phyloP scores from a whole-genome alignment of 495 filamentous ascomycete species.

The Trichoderma reesei region DNA sequence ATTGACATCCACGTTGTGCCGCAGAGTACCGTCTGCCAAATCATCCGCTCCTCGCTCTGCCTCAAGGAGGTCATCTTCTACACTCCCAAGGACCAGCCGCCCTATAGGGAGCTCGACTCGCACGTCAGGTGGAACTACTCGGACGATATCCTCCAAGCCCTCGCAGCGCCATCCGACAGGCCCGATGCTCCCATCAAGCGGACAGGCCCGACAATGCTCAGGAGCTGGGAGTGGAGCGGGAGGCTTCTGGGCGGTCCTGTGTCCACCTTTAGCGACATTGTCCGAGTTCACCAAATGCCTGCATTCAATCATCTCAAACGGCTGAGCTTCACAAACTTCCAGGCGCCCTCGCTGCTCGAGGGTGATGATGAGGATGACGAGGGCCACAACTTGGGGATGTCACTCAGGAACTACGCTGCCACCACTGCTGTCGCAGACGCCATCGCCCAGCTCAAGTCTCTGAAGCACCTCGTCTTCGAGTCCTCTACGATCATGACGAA shows the following conservation, averaged over 20 bases:
- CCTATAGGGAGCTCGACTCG: conserved; percentile 39
- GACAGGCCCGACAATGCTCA: conserved; percentile 31
- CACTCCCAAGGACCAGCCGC: conserved; percentile 43
- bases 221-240: conserved; percentile 70
- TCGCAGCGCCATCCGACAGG: conserved; percentile 30
- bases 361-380: not conserved
- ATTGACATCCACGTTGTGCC: conserved; percentile 42
- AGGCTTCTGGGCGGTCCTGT: conserved; percentile 48
- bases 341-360: conserved; percentile 32
- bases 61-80: conserved; percentile 47
- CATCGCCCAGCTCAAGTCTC: conserved; percentile 47
- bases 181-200: conserved; percentile 11
- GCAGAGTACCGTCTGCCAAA: conserved; percentile 15
- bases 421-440: conserved; percentile 42
- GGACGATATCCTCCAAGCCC: conserved; percentile 44
- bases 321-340: conserved; percentile 56
- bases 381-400: not conserved
- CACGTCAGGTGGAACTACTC: conserved; percentile 56
- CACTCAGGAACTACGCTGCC: conserved; percentile 22
- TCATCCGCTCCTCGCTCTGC: conserved; percentile 22
- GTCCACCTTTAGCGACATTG: conserved; percentile 36
- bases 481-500: conserved; percentile 56
- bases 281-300: conserved; percentile 51
- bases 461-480: conserved; percentile 56
- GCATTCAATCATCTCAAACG: conserved; percentile 50